These are phyloP conservation scores for Ilex aquifolium DNA, from an alignment of 257 asterid genomes.

Conservation along the genomic window DNA sequence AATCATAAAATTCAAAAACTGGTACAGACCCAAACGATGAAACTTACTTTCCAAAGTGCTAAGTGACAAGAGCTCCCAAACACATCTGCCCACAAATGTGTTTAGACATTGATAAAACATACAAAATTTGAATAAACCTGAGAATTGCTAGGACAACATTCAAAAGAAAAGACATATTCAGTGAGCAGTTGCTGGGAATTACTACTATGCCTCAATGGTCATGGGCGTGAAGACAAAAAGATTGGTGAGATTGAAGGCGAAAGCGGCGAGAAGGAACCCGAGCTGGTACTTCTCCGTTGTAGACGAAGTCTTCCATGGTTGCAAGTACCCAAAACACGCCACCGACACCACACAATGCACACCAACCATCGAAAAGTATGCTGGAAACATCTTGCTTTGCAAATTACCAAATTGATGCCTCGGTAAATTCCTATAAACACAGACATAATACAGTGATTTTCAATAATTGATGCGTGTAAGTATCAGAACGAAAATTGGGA, in stretches of 20 bases:
- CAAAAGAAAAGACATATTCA: too few species aligned
- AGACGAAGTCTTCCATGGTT: slow-evolving; percentile 83
- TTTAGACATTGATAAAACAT: too few species aligned
- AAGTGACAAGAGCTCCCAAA: too few species aligned
- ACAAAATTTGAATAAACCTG: too few species aligned
- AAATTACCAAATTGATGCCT: slow-evolving; percentile 95
- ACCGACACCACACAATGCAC: slow-evolving; percentile 82
- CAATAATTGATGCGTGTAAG: too few species aligned
- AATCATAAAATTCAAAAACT: too few species aligned
- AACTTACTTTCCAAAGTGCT: too few species aligned
- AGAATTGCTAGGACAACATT: too few species aligned
- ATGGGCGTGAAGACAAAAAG: slow-evolving; percentile 85
- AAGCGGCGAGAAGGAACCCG: slow-evolving; percentile 76
- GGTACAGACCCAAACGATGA: too few species aligned
- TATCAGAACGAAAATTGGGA: neutral
- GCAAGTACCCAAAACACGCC: slow-evolving; percentile 81
- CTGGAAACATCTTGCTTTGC: slow-evolving; percentile 99
- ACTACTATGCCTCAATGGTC: slow-evolving; percentile 71
- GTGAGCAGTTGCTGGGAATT: too few species aligned
- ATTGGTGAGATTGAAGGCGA: slow-evolving; percentile 86
- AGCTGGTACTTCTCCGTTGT: slow-evolving; percentile 78
- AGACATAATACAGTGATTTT: neutral
- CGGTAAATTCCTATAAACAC: slow-evolving; percentile 63
- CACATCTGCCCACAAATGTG: too few species aligned
- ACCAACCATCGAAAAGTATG: slow-evolving; percentile 92